phyloP scores from a whole-genome alignment of 2,329 filamentous ascomycete species.

The Colletotrichum magnum region DNA sequence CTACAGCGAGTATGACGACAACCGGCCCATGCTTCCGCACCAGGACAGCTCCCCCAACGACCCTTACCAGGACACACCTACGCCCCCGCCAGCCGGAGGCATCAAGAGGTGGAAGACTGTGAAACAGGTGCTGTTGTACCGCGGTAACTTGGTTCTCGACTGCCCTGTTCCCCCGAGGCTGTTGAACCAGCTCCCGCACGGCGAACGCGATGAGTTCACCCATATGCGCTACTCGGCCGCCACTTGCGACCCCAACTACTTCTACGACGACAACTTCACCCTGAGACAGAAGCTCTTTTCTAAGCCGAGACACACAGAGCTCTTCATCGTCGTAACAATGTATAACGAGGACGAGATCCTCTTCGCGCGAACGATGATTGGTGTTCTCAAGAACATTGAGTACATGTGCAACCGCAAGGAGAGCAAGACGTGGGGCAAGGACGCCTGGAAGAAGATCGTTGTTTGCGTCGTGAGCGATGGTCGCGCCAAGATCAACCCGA shows the following conservation, averaged over 20 bases:
- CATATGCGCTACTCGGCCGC: conserved; percentile 96
- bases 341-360: conserved; percentile 99
- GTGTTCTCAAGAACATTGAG: conserved; percentile 98
- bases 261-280: conserved; percentile 91
- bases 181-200: conserved; percentile 89
- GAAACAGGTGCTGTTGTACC: conserved; percentile 97
- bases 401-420: conserved; percentile 95
- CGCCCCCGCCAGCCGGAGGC: conserved; percentile 64
- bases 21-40: conserved; percentile 81
- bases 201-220: conserved; percentile 91
- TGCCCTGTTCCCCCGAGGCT: conserved; percentile 93
- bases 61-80: conserved; percentile 61
- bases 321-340: conserved; percentile 98
- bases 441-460: conserved; percentile 99
- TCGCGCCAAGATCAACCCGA: conserved; percentile 94
- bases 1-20: conserved; percentile 73
- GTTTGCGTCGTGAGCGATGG: conserved; percentile 98
- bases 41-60: conserved; percentile 65
- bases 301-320: conserved; percentile 91
- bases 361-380: conserved; percentile 95
- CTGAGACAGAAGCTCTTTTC: conserved; percentile 92
- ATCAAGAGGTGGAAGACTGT: conserved; percentile 98
- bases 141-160: conserved; percentile 96
- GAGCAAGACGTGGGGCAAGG: conserved; percentile 98
- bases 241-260: conserved; percentile 92